These are phyloP conservation scores for Phlebiopsis gigantea DNA, from an alignment of 768 basidiomycete genomes.

Conservation along the genomic window DNA sequence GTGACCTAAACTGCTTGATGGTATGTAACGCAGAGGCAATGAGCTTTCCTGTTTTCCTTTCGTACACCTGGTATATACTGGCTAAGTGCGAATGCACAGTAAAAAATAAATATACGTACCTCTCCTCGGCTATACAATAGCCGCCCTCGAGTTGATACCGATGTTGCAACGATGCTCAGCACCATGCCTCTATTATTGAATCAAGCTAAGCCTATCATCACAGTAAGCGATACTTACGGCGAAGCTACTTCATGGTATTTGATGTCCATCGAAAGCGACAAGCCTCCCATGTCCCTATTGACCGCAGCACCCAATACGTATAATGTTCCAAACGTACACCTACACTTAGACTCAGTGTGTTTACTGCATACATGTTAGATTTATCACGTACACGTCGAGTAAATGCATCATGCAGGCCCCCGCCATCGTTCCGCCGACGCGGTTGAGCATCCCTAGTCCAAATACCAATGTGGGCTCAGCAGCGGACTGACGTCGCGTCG, in stretches of 20 bases:
- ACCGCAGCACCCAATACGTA: constrained; percentile 14
- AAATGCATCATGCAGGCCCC: constrained; percentile 17
- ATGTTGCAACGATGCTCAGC: constrained; percentile 18
- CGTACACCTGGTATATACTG: constrained; percentile 16
- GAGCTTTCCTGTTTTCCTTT: constrained; percentile 18
- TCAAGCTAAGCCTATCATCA: background rate
- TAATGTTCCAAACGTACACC: constrained; percentile 18
- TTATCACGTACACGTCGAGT: constrained; percentile 19
- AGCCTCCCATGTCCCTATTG: constrained; percentile 14
- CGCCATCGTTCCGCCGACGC: constrained; percentile 19
- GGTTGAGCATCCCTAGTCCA: constrained; percentile 23
- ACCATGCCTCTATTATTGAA: constrained; percentile 14
- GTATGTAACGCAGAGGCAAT: constrained; percentile 19
- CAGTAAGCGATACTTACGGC: constrained; percentile 10
- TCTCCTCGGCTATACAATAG: constrained; percentile 17
- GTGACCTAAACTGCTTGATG: constrained; percentile 11
- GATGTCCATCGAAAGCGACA: constrained; percentile 19
- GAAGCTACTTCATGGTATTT: constrained; percentile 18
- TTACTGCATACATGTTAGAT: background rate
- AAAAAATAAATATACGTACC: no score
- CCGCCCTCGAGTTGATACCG: constrained; percentile 13
- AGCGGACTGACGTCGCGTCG: background rate
- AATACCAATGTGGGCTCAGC: background rate
- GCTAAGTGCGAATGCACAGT: background rate
- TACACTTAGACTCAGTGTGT: background rate